Conservation (phyloP, 1,284 basidiomycete genomes). For the Stygiomarasmius scandens region DNA sequence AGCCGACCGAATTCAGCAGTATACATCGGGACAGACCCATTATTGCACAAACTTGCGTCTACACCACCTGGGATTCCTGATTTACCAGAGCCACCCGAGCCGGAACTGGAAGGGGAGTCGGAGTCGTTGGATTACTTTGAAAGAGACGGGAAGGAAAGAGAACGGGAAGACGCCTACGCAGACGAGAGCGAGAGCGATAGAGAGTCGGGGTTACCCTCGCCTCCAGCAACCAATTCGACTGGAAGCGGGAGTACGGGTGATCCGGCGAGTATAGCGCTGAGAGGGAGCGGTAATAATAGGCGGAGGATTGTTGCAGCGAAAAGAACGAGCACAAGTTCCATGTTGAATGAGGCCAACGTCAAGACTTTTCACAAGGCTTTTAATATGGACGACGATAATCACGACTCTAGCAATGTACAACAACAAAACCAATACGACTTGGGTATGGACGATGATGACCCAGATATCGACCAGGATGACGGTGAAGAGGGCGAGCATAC, state of each 20-base stretch:
- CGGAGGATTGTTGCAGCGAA: too few relatives aligned
- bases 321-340: not conserved
- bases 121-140: too few relatives aligned
- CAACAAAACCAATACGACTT: conserved; percentile 11
- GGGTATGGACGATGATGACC: conserved; percentile 40
- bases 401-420: conserved; percentile 39
- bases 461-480: conserved; percentile 57
- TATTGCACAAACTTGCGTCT: conserved; percentile 25
- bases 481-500: conserved; percentile 57
- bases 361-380: conserved; percentile 33
- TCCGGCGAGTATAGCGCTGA: conserved; percentile 51
- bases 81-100: conserved; percentile 71
- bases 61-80: conserved; percentile 51
- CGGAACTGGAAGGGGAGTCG: too few relatives aligned
- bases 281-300: conserved; percentile 31
- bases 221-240: conserved; percentile 79
- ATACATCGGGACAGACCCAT: conserved; percentile 41
- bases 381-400: conserved; percentile 37
- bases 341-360: conserved; percentile 28
- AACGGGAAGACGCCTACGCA: too few relatives aligned
- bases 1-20: conserved; percentile 40
- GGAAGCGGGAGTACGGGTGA: conserved; percentile 76
- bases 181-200: conserved; percentile 19
- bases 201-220: conserved; percentile 71
- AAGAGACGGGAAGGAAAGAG: too few relatives aligned